These are phyloP conservation scores for Pythium chondricola DNA, from an alignment of 352 stramenopile species.

Conservation along the genomic window DNA sequence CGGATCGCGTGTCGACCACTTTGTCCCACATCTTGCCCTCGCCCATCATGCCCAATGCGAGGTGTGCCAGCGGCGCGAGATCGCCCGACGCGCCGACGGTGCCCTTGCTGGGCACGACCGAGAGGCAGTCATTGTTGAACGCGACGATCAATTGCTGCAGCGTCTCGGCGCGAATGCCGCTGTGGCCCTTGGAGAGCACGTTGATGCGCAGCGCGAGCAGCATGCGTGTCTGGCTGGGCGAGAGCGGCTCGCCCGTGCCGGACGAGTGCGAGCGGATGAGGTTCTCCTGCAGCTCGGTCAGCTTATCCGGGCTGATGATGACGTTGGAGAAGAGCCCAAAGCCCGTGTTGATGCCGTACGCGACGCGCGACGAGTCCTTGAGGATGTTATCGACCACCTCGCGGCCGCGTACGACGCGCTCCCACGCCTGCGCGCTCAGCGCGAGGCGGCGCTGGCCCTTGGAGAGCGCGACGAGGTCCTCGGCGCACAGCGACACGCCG, in stretches of 20 bases:
- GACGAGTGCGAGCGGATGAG: constrained; percentile 77
- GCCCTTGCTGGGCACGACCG: constrained; percentile 76
- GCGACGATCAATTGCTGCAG: constrained; percentile 72
- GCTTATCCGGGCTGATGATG: constrained; percentile 79
- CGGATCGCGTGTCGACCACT: constrained; percentile 29
- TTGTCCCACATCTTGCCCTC: constrained; percentile 86
- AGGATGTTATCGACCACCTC: constrained; percentile 87
- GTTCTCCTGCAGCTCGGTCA: constrained; percentile 83
- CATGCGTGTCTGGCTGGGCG: constrained; percentile 74
- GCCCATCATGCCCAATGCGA: constrained; percentile 87
- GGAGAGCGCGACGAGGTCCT: constrained; percentile 69
- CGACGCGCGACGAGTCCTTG: constrained; percentile 65
- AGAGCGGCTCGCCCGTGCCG: constrained; percentile 72
- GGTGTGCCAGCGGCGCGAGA: constrained; percentile 77
- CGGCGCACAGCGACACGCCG: constrained; percentile 54
- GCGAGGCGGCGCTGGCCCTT: constrained; percentile 49
- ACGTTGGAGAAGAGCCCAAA: constrained; percentile 90
- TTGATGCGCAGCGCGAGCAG: constrained; percentile 87
- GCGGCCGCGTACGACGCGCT: constrained; percentile 57
- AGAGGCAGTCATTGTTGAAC: constrained; percentile 86
- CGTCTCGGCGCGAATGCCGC: constrained; percentile 71
- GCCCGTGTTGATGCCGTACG: constrained; percentile 91
- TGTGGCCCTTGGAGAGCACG: constrained; percentile 85
- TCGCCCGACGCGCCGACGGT: constrained; percentile 87
- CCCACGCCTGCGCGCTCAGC: constrained; percentile 64